Evolutionary conservation across 495 filamentous ascomycete species (phyloP), one percentile per base, ranked within the genome.

Genomic region (Xylaria curta): DNA sequence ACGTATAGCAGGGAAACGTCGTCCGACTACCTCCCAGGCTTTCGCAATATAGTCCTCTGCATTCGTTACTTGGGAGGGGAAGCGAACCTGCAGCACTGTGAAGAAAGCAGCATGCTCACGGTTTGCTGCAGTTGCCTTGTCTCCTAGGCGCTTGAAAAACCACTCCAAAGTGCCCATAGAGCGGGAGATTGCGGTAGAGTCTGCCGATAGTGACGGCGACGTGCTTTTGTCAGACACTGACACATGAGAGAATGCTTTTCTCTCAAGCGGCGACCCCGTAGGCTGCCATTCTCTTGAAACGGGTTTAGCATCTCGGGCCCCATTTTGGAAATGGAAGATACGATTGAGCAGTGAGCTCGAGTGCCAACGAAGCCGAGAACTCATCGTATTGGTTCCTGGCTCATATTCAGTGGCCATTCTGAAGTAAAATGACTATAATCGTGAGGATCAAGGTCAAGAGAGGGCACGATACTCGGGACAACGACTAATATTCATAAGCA

Each of bases 21-120:
- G 38, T 33, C 65, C 51, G 49, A 67, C 31, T 15, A 56, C 33
- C 26, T 67, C 31, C 65, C 65, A 67, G 8, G 65, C 65, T 24
- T 33, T 36, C 19, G 33, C 4, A 33, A 67, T 47, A 36, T 36
- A 53, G 31, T 28, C 44, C 63, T 49, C 63, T 33, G 26, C 7
- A 21, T 51, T 53, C n/a, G 44, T 24, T 24, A 66, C 44, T 4
- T 47, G 36, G 4, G 46, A 24, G 2, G 65, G 65, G 28, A 67
- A 53, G 31, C 15, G 31, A 15, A 54, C 33, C 15, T 31, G 65
- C 10, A 67, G 36, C n/a, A 38, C 42, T 1, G 47, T 47, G 65
- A 56, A 67, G 51, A 56, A 40, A 26, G 65, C 33, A 38, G 31
- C 31, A 19, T 67, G 65, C 15, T 67, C 65, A 4, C 65, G 49